A percentile compares a stretch with the other conserved stretches of the same genome.
phyloP scores from a whole-genome alignment of 2,329 filamentous ascomycete genomes.

The Fusarium nelsonii region DNA sequence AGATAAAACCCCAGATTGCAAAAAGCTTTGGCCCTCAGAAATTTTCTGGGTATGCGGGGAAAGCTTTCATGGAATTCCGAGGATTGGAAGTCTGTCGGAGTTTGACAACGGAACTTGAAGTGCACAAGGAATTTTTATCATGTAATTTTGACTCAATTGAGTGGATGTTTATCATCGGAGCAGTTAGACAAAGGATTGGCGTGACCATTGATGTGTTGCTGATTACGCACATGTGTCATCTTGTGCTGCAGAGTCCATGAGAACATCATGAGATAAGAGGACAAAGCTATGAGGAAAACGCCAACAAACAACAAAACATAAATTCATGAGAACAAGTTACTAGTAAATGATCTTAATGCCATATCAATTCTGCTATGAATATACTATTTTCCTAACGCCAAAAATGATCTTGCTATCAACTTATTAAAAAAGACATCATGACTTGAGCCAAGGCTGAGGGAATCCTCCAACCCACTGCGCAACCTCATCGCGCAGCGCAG shows the following conservation, averaged over 20 bases:
- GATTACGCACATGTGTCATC: not conserved
- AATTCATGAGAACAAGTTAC: not conserved
- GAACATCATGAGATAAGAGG: constrained; percentile 20
- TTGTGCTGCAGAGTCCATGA: not conserved
- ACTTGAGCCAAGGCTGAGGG: constrained; percentile 49
- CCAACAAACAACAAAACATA: not conserved
- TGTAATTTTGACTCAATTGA: constrained; percentile 23
- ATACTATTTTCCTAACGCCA: constrained; percentile 31
- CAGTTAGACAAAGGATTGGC: not conserved
- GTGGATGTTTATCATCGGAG: not conserved
- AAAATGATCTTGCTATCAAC: constrained; percentile 7
- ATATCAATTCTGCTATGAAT: constrained; percentile 11
- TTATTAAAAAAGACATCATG: constrained; percentile 33
- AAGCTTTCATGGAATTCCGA: constrained; percentile 28
- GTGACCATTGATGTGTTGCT: not conserved
- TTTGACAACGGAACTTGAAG: constrained; percentile 27
- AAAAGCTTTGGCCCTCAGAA: constrained; percentile 2
- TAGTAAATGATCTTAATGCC: not conserved
- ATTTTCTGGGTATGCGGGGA: constrained; percentile 33
- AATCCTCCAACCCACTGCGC: constrained; percentile 74
- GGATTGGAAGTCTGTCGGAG: constrained; percentile 22
- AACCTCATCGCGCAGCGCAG: constrained; percentile 75
- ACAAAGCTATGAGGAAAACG: not conserved
- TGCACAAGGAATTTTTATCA: constrained; percentile 18
- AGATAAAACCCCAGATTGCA: constrained; percentile 30